Conservation (phyloP, 208 protist genomes). For the Crithidia sp. region DNA sequence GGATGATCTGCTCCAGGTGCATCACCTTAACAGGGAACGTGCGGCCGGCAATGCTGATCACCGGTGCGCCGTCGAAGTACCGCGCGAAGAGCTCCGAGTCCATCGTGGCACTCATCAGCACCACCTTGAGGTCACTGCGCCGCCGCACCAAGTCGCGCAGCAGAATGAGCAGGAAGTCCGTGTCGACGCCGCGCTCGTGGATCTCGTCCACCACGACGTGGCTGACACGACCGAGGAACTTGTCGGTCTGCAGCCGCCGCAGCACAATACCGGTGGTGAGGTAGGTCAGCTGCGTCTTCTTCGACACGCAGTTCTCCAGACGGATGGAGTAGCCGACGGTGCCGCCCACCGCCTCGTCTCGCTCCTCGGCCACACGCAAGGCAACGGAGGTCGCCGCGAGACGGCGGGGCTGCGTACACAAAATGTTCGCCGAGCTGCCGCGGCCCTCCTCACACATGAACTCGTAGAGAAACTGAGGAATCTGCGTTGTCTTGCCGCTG, state of each 20-base stretch:
- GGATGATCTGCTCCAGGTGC: conserved; percentile 95
- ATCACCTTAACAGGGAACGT: conserved; percentile 95
- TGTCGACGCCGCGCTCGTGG: conserved; percentile 97
- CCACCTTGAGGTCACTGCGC: conserved; percentile 83
- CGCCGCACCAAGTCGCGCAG: conserved; percentile 85
- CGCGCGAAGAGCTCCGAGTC: conserved; percentile 93
- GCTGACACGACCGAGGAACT: conserved; percentile 85
- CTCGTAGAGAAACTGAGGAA: conserved; percentile 97
- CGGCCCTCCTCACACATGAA: conserved; percentile 87
- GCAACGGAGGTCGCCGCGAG: conserved; percentile 94
- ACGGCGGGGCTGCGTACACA: conserved; percentile 95
- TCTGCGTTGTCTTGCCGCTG: conserved; percentile 98
- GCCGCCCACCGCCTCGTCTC: conserved; percentile 88
- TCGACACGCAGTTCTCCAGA: conserved; percentile 90
- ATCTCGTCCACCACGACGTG: conserved; percentile 96
- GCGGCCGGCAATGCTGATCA: conserved; percentile 93
- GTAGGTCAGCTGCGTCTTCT: conserved; percentile 91
- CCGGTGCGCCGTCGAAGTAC: conserved; percentile 91
- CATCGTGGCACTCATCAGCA: conserved; percentile 96
- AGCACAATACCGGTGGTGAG: conserved; percentile 95
- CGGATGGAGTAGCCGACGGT: conserved; percentile 94
- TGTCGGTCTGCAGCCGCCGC: conserved; percentile 88
- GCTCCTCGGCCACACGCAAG: conserved; percentile 92
- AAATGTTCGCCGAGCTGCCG: conserved; percentile 90
- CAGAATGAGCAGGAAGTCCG: conserved; percentile 95